A percentile compares a stretch with the other conserved stretches of the same genome.
These are phyloP conservation scores for Lachnellula hyalina DNA, from an alignment of 2,329 filamentous ascomycete genomes.

Conservation along the genomic window DNA sequence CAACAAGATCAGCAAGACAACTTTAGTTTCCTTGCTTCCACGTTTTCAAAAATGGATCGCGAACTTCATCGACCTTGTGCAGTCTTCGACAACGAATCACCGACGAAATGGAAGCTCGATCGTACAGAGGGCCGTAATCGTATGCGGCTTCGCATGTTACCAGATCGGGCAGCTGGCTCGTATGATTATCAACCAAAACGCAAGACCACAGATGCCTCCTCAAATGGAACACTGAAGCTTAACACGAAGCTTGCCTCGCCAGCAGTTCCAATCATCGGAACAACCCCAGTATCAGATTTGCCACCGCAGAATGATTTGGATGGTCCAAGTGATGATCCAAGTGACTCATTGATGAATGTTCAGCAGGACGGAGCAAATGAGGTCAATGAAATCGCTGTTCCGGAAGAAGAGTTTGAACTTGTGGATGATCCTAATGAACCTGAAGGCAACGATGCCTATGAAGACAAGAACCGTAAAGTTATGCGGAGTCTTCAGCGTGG, in stretches of 20 bases:
- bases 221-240: constrained; percentile 34
- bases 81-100: constrained; percentile 62
- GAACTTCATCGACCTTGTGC: constrained; percentile 76
- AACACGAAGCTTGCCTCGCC: constrained; percentile 22
- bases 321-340: constrained; percentile 10
- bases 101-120: constrained; percentile 84
- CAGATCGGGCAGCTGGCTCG: constrained; percentile 63
- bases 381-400: constrained; percentile 22
- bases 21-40: constrained; percentile 67
- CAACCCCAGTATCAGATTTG: constrained; percentile 9
- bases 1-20: constrained; percentile 94
- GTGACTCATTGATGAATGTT: constrained; percentile 9
- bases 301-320: constrained; percentile 9
- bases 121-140: constrained; percentile 92
- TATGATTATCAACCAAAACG: constrained; percentile 83
- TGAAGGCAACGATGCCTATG: constrained; percentile 72
- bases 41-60: constrained; percentile 72
- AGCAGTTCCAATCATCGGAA: constrained; percentile 8
- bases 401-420: constrained; percentile 90
- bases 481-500: constrained; percentile 89
- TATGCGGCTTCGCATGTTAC: constrained; percentile 83
- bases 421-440: constrained; percentile 88
- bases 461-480: constrained; percentile 97
- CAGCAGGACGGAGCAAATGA: constrained; percentile 12
- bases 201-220: constrained; percentile 45